Conservation (phyloP, 2,329 filamentous ascomycete genomes). For the Leptographium procerum region DNA sequence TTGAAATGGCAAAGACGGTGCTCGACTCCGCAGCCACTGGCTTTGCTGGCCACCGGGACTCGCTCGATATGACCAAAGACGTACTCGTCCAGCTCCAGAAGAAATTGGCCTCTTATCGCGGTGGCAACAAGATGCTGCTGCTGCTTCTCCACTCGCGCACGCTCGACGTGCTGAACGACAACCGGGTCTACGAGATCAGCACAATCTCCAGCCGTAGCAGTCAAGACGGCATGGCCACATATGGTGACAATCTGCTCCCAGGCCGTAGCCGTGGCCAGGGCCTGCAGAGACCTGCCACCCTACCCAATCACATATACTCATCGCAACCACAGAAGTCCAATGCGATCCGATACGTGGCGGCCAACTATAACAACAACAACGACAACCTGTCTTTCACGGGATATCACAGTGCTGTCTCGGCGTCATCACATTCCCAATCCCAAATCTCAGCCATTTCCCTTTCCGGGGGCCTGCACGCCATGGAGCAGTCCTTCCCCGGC, state of each 20-base stretch:
- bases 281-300: neutral
- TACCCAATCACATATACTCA: neutral
- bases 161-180: neutral
- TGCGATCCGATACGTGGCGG: neutral
- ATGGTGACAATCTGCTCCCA: too few species aligned
- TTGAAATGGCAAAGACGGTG: slow-evolving; percentile 33
- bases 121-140: slow-evolving; percentile 29
- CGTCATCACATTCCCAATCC: neutral
- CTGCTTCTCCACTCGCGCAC: slow-evolving; percentile 20
- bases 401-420: neutral
- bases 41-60: neutral
- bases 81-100: slow-evolving; percentile 26
- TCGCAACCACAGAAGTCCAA: too few species aligned
- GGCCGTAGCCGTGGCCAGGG: too few species aligned
- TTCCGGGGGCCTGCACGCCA: too few species aligned
- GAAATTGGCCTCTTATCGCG: slow-evolving; percentile 29
- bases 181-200: neutral
- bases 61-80: slow-evolving; percentile 18
- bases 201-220: too few species aligned
- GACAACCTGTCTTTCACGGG: neutral
- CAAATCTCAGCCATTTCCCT: neutral
- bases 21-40: slow-evolving; percentile 24
- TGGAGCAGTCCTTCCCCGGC: too few species aligned
- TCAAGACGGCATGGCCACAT: neutral
- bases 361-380: neutral